phyloP scores from a whole-genome alignment of 2,329 filamentous ascomycete species.

The Trichophyton simii region DNA sequence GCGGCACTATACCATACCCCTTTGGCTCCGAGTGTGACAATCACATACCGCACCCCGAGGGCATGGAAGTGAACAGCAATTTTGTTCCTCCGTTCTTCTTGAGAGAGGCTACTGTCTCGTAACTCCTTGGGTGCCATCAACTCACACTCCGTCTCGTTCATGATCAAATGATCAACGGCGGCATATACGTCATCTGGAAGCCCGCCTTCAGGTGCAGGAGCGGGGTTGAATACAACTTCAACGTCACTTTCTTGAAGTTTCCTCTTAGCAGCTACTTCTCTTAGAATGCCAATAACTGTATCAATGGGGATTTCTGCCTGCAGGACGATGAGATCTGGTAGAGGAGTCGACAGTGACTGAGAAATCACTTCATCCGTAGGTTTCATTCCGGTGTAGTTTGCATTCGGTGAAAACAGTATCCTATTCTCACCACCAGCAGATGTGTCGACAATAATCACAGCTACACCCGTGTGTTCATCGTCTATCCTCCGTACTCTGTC shows the following conservation, averaged over 20 bases:
- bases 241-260: constrained; percentile 37
- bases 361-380: constrained; percentile 28
- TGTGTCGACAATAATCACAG: constrained; percentile 64
- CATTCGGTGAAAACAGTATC: constrained; percentile 60
- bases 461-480: constrained; percentile 51
- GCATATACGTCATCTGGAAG: constrained; percentile 55
- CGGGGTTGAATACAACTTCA: constrained; percentile 71
- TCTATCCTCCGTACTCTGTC: constrained; percentile 38
- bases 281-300: constrained; percentile 51
- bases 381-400: constrained; percentile 45
- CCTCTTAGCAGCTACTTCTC: constrained; percentile 23
- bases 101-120: constrained; percentile 21
- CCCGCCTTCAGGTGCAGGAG: constrained; percentile 63
- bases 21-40: constrained; percentile 71
- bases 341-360: constrained; percentile 26
- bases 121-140: constrained; percentile 48
- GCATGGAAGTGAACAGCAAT: constrained; percentile 51
- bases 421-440: constrained; percentile 58
- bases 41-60: constrained; percentile 59
- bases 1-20: constrained; percentile 58
- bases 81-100: constrained; percentile 40
- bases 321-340: constrained; percentile 56
- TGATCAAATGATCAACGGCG: constrained; percentile 62
- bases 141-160: constrained; percentile 83
- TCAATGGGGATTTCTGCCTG: constrained; percentile 64